These are phyloP conservation scores for Singerocomus rubriflavus DNA, from an alignment of 1,284 basidiomycete species.

Conservation along the genomic window DNA sequence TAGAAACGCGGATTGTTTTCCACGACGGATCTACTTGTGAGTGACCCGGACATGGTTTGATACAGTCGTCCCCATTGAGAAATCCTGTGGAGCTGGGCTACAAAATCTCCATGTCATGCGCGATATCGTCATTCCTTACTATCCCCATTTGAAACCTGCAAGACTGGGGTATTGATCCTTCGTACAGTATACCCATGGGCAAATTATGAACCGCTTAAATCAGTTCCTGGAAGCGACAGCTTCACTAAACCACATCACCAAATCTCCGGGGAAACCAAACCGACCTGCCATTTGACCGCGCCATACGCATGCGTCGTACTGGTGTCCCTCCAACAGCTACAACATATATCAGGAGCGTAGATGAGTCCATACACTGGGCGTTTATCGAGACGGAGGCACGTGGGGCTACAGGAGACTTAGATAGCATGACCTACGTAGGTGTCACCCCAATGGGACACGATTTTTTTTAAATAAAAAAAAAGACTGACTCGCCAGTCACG, in stretches of 20 bases:
- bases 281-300: constrained; percentile 1
- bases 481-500: no score
- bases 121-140: constrained; percentile 8
- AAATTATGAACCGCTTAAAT: constrained; percentile 14
- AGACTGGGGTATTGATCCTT: no score
- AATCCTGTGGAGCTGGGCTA: neutral
- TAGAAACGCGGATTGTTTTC: constrained; percentile 16
- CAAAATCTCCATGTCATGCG: constrained; percentile 13
- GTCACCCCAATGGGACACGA: no score
- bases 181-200: no score
- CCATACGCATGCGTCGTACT: constrained; percentile 14
- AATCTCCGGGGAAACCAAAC: neutral
- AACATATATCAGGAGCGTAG: neutral
- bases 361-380: no score
- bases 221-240: constrained; percentile 6
- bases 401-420: no score
- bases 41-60: constrained; percentile 17
- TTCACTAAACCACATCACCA: constrained; percentile 1
- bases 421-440: no score
- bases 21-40: constrained; percentile 12
- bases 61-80: constrained; percentile 19
- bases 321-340: constrained; percentile 10
- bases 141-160: constrained; percentile 16
- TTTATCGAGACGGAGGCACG: no score
- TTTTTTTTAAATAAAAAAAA: no score